phyloP scores from a whole-genome alignment of 208 protist species.

The Leishmania aethiopica region DNA sequence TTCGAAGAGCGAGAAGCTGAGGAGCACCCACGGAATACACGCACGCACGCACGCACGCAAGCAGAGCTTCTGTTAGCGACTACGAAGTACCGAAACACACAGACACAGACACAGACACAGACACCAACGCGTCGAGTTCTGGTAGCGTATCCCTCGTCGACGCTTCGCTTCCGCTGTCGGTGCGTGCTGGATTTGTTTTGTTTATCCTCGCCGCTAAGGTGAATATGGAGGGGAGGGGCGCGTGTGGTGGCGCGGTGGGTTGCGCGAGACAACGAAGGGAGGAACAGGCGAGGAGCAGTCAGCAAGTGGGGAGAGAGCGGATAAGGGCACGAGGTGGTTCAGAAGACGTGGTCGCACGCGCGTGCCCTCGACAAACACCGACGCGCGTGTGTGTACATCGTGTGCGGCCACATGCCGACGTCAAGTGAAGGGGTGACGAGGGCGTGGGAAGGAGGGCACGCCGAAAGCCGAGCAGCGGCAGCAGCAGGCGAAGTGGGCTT shows the following conservation, averaged over 20 bases:
- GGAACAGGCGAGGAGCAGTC: no score
- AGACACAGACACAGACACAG: not conserved
- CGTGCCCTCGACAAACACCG: not conserved
- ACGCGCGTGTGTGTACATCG: not conserved
- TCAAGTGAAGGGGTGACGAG: not conserved
- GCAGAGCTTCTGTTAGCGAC: not conserved
- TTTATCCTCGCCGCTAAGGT: not conserved
- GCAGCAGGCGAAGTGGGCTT: no score
- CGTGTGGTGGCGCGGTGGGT: not conserved
- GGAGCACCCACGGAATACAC: not conserved
- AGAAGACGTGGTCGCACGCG: not conserved
- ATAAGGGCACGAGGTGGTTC: not conserved
- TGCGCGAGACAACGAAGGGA: not conserved
- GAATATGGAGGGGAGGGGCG: not conserved
- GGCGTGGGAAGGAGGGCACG: not conserved
- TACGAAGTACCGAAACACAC: not conserved
- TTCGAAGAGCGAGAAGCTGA: not conserved
- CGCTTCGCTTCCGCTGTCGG: not conserved
- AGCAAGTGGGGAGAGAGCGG: not conserved
- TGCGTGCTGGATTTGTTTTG: not conserved
- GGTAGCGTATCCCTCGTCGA: not conserved
- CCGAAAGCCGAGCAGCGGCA: not conserved
- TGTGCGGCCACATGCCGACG: not conserved
- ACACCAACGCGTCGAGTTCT: not conserved
- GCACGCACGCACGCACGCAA: slow-evolving; percentile 10